A percentile compares a stretch with the other conserved stretches of the same genome.
phyloP scores from a whole-genome alignment of 352 stramenopile genomes.

The Pythium biforme region DNA sequence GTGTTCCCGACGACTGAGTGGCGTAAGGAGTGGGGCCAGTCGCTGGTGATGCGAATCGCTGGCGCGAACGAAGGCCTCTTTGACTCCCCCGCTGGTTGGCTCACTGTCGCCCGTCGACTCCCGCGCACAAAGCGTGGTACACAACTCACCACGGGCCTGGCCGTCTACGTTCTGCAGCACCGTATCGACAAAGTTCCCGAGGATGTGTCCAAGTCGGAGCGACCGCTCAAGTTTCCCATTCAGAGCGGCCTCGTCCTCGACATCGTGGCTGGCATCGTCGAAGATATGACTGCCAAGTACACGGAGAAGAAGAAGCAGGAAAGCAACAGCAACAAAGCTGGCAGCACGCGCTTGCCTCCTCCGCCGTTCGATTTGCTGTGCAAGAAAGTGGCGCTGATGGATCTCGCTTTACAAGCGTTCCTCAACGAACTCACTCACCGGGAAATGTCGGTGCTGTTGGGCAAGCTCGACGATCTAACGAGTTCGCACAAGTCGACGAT shows the following conservation, averaged over 20 bases:
- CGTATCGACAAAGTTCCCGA: slow-evolving; percentile 59
- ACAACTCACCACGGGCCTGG: slow-evolving; percentile 70
- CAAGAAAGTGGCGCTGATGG: slow-evolving; percentile 84
- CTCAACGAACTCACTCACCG: slow-evolving; percentile 69
- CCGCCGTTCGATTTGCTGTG: slow-evolving; percentile 71
- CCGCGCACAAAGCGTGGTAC: slow-evolving; percentile 70
- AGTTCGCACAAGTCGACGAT: slow-evolving; percentile 76
- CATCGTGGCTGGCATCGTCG: slow-evolving; percentile 76
- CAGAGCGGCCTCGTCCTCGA: slow-evolving; percentile 75
- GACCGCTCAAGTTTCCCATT: slow-evolving; percentile 78
- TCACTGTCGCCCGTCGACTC: slow-evolving; percentile 68
- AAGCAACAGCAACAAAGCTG: slow-evolving; percentile 28
- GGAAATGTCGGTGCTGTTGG: slow-evolving; percentile 66
- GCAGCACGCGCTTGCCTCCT: slow-evolving; percentile 7
- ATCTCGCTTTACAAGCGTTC: slow-evolving; percentile 75
- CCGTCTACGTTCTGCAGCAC: slow-evolving; percentile 81
- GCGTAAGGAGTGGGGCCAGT: slow-evolving; percentile 71
- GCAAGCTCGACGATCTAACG: slow-evolving; percentile 70
- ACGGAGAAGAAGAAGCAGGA: slow-evolving; percentile 49
- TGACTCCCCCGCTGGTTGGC: slow-evolving; percentile 68
- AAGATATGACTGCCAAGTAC: slow-evolving; percentile 76
- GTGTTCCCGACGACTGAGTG: slow-evolving; percentile 66
- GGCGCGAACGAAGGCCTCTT: slow-evolving; percentile 76
- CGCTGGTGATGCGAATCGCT: slow-evolving; percentile 78
- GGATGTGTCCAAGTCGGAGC: slow-evolving; percentile 49